phyloP scores from a whole-genome alignment of 108 stramenopile species.

The Aurantiochytrium sp. region DNA sequence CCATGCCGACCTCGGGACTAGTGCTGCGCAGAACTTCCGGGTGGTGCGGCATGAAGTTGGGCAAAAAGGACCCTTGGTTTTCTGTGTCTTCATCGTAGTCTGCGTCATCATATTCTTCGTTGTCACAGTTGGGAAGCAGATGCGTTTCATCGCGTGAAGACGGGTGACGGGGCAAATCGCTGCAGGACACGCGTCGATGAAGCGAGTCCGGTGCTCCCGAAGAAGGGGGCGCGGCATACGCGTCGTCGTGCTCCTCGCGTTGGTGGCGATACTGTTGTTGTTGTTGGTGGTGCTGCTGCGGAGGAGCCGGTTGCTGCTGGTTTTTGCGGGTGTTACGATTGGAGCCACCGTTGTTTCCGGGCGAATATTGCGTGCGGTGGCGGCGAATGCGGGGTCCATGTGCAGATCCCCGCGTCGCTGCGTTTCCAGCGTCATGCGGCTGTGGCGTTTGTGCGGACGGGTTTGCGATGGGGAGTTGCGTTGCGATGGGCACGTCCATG shows the following conservation, averaged over 20 bases:
- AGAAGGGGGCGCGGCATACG: background rate
- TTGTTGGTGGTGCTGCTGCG: background rate
- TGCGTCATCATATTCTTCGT: too few relatives aligned
- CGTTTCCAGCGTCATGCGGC: too few relatives aligned
- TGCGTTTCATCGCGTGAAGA: too few relatives aligned
- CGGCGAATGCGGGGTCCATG: too few relatives aligned
- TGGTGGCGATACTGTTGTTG: background rate
- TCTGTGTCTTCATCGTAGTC: background rate
- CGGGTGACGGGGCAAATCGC: background rate
- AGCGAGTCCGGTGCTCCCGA: background rate
- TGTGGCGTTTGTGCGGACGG: too few relatives aligned
- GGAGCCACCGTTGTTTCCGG: too few relatives aligned
- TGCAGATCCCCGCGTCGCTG: too few relatives aligned
- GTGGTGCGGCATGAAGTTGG: background rate
- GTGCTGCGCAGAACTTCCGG: background rate
- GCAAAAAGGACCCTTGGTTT: background rate
- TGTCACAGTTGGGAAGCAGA: too few relatives aligned
- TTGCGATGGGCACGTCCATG: too few relatives aligned
- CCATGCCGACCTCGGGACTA: background rate
- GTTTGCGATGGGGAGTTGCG: too few relatives aligned
- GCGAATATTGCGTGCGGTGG: too few relatives aligned
- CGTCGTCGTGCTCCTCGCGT: background rate
- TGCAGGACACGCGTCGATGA: background rate
- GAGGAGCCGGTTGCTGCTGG: background rate
- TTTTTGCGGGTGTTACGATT: too few relatives aligned